Evolutionary conservation across 805 yeast genomes (phyloP), one percentile per base, ranked within the genome.

Genomic region (Candida easanensis): DNA sequence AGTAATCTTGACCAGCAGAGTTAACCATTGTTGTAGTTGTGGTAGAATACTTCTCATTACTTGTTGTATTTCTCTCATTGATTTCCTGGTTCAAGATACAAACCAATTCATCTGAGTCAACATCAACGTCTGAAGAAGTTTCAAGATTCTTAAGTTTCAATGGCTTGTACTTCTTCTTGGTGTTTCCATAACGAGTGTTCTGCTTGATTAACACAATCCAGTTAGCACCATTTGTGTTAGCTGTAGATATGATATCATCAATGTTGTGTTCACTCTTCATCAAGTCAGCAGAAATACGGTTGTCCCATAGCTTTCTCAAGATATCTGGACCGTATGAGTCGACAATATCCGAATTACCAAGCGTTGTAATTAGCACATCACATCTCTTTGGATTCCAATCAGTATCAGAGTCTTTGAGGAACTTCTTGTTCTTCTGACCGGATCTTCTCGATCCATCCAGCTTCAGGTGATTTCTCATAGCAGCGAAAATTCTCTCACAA

Each of bases 151-250:
- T 82, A 27, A 91, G 70, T 50, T 84, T 77, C 36, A 91, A 60
- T 1, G 96, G 91, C 58, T 89, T 90, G 63, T 78, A 88, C 43
- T 76, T 78, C 45, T 76, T 71, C 44, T 74, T 73, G 17, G 43
- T 39, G 14, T 30, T 50, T 14, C 48, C 52, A 16, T 36, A 5
- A 20, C 51, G 57, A n/a, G 55, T 42, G 16, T 53, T 66, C 36
- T 82, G 96, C 57, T 87, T 87, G 39, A 91, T 80, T 27, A 85
- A 66, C 6, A 93, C 75, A 1, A 90, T 68, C 85, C 93, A 82
- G 37, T 79, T 82, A 14, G 82, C 84, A 17, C 90, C 88, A 47
- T 84, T 88, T 7, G 64, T 62, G 33, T 74, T 73, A 0, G 96
- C 95, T 27, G 74, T 71, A 15, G 76, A 71, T 8, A 77, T 56